These are phyloP conservation scores for Dioszegia crocea DNA, from an alignment of 768 basidiomycete genomes.

Conservation along the genomic window DNA sequence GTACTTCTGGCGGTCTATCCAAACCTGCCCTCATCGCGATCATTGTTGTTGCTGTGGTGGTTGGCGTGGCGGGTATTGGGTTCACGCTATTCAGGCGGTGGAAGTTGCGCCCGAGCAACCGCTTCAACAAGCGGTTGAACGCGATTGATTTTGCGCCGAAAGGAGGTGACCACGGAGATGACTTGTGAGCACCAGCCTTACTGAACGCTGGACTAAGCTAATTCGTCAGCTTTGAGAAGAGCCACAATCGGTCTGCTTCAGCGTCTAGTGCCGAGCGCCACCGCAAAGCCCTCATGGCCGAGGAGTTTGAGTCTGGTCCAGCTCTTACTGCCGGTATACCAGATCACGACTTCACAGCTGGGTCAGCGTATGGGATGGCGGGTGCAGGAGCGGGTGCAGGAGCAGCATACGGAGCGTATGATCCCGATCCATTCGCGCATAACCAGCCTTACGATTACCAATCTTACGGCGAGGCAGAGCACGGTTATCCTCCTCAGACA, in stretches of 20 bases:
- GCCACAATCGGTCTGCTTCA: constrained; percentile 32
- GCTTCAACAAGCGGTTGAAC: constrained; percentile 42
- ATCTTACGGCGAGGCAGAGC: constrained; percentile 22
- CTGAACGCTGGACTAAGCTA: constrained; percentile 9
- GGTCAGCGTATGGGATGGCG: constrained; percentile 7
- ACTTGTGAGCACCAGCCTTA: constrained; percentile 28
- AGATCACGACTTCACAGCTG: constrained; percentile 47
- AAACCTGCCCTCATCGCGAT: constrained; percentile 43
- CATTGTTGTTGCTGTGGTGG: constrained; percentile 42
- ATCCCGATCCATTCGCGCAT: constrained; percentile 33
- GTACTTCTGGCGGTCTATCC: constrained; percentile 23
- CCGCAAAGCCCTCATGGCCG: constrained; percentile 38
- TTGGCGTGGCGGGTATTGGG: constrained; percentile 29
- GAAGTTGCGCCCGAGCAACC: constrained; percentile 41
- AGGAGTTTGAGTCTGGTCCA: constrained; percentile 30
- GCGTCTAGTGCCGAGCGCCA: constrained; percentile 36
- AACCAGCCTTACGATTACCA: constrained; percentile 35
- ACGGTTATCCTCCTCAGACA: constrained; percentile 25
- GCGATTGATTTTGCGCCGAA: constrained; percentile 47
- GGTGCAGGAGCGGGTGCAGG: constrained; percentile 7
- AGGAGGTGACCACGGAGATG: constrained; percentile 30
- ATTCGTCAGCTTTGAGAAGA: constrained; percentile 41
- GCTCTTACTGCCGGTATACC: constrained; percentile 37
- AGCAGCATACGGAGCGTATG: constrained; percentile 24
- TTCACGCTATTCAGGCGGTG: constrained; percentile 46